Evolutionary conservation across 177 flowering plant species (phyloP).

Genomic region (Vitis hybrid): DNA sequence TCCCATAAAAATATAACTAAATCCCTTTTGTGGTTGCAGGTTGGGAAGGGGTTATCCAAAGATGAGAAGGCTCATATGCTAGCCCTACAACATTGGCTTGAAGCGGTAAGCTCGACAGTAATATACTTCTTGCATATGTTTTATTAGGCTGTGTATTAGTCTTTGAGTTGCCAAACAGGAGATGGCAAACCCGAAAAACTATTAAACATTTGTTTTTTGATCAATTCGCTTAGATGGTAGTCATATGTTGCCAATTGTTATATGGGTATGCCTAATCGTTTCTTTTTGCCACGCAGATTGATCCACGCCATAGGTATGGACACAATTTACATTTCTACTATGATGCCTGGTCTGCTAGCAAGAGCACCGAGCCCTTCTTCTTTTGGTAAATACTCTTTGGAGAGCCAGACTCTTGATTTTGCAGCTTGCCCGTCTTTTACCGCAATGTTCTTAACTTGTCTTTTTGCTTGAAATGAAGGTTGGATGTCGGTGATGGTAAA

Average conservation of each 20-base stretch:
- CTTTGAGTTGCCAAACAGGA: no score
- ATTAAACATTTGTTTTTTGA: not conserved
- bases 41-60: constrained; percentile 57
- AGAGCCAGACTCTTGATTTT: no score
- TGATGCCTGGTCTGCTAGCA: constrained; percentile 43
- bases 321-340: constrained; percentile 60
- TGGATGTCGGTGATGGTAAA: constrained; percentile 60
- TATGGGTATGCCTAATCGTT: not conserved
- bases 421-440: not conserved
- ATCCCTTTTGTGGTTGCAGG: constrained; percentile 22
- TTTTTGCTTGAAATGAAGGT: constrained; percentile 29
- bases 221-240: no score
- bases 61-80: constrained; percentile 58
- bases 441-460: not conserved
- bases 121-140: not conserved
- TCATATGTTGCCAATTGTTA: no score
- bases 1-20: not conserved
- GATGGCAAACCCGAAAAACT: not conserved
- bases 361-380: constrained; percentile 59
- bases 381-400: constrained; percentile 39
- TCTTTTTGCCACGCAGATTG: constrained; percentile 31
- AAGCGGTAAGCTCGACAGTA: constrained; percentile 42
- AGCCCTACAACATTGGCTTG: constrained; percentile 67
- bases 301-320: constrained; percentile 64
- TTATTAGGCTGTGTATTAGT: not conserved